A percentile compares a stretch with the other conserved stretches of the same genome.
phyloP scores from a whole-genome alignment of 2,329 filamentous ascomycete genomes.

The Bipolaris bicolor region DNA sequence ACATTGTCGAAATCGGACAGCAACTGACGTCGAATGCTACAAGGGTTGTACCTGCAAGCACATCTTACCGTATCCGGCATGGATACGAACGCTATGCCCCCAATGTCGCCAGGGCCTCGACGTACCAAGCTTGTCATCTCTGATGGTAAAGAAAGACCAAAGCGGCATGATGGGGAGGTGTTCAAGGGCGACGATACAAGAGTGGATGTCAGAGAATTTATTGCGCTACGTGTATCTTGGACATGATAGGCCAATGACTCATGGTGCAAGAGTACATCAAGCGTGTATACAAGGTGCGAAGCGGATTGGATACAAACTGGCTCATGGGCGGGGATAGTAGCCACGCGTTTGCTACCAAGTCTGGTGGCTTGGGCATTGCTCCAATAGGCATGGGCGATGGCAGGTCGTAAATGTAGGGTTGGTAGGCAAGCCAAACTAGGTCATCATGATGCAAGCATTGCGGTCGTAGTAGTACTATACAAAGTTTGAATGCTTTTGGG shows the following conservation, averaged over 20 bases:
- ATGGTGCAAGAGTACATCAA: too few relatives aligned
- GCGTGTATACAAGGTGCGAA: too few relatives aligned
- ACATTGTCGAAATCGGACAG: neutral
- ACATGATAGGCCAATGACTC: too few relatives aligned
- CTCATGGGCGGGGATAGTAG: neutral
- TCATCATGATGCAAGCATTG: neutral
- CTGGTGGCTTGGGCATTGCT: conserved; percentile 2
- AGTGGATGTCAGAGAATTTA: too few relatives aligned
- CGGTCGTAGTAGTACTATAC: too few relatives aligned
- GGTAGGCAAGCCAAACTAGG: conserved; percentile 1
- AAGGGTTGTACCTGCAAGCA: neutral
- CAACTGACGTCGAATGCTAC: neutral
- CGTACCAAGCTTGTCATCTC: neutral
- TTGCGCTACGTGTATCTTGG: too few relatives aligned
- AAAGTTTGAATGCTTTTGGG: too few relatives aligned
- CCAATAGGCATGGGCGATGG: conserved; percentile 5
- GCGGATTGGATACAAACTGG: neutral
- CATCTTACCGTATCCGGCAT: neutral
- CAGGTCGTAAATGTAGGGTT: conserved; percentile 8
- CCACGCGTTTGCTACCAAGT: neutral
- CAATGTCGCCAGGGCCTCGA: neutral
- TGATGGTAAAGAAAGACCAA: neutral
- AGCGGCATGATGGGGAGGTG: neutral
- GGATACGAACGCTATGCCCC: neutral
- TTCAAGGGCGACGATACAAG: too few relatives aligned